phyloP scores from a whole-genome alignment of 2,329 filamentous ascomycete genomes.

The Amphichorda felina region DNA sequence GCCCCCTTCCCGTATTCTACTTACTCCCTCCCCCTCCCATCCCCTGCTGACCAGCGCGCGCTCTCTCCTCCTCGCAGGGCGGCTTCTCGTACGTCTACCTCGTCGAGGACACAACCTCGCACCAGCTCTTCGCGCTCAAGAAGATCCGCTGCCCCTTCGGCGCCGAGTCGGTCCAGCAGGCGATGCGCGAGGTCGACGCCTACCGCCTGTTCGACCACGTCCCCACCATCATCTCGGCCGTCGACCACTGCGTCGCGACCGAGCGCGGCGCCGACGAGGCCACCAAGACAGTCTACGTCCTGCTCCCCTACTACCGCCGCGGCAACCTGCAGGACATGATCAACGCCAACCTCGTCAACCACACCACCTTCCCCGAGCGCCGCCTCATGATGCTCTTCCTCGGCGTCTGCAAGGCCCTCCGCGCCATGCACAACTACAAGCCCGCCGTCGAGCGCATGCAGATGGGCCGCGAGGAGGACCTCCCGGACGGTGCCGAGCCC shows the following conservation, averaged over 20 bases:
- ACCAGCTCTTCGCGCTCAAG: conserved; percentile 85
- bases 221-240: conserved; percentile 73
- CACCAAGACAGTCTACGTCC: conserved; percentile 90
- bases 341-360: conserved; percentile 96
- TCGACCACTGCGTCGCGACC: conserved; percentile 72
- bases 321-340: conserved; percentile 97
- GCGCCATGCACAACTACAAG: conserved; percentile 83
- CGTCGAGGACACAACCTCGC: conserved; percentile 77
- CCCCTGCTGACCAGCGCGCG: no score
- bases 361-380: conserved; percentile 78
- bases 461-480: conserved; percentile 31
- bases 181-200: conserved; percentile 93
- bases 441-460: conserved; percentile 36
- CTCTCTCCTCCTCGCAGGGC: no score
- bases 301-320: conserved; percentile 88
- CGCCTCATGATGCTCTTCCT: conserved; percentile 82
- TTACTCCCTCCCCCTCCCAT: neutral
- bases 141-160: conserved; percentile 99
- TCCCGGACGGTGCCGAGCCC: conserved; percentile 23
- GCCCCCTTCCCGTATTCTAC: conserved; percentile 2
- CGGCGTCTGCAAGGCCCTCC: conserved; percentile 79
- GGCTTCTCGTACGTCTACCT: conserved; percentile 99
- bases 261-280: conserved; percentile 52
- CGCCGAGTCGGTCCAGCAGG: conserved; percentile 86
- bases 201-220: conserved; percentile 81